Percentiles rank a stretch among this genome's conserved stretches.
Evolutionary conservation across 108 stramenopile genomes (phyloP).

Genomic region (Schizochytrium sp.): DNA sequence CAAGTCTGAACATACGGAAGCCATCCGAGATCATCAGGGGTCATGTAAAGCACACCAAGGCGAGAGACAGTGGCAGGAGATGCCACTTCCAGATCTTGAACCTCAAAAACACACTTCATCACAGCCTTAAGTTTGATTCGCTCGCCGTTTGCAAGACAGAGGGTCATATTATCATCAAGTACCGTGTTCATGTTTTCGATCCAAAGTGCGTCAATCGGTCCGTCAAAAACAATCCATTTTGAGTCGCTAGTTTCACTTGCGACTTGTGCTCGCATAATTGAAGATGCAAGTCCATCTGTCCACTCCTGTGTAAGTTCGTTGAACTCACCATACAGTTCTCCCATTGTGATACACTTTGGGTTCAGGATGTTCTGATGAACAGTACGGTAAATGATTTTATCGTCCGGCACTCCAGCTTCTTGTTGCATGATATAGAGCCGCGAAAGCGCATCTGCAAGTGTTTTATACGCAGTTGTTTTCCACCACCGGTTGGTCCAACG

Average conservation of each 20-base stretch:
- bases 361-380: slow-evolving; percentile 73
- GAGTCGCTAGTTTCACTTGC: slow-evolving; percentile 68
- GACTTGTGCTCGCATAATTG: slow-evolving; percentile 66
- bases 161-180: slow-evolving; percentile 74
- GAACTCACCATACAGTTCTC: slow-evolving; percentile 81
- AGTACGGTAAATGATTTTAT: neutral
- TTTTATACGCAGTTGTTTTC: slow-evolving; percentile 71
- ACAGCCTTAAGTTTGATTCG: slow-evolving; percentile 74
- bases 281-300: slow-evolving; percentile 75
- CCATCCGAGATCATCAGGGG: slow-evolving; percentile 74
- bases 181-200: slow-evolving; percentile 85
- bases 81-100: slow-evolving; percentile 77
- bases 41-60: slow-evolving; percentile 81
- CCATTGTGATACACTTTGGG: slow-evolving; percentile 80
- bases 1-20: slow-evolving; percentile 74
- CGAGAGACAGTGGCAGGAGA: slow-evolving; percentile 78
- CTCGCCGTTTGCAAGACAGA: slow-evolving; percentile 80
- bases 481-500: slow-evolving; percentile 79
- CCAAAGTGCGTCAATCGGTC: slow-evolving; percentile 82
- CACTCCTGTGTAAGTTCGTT: slow-evolving; percentile 80
- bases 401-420: neutral
- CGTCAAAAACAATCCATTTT: slow-evolving; percentile 79
- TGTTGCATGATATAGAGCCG: slow-evolving; percentile 61
- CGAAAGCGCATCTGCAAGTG: slow-evolving; percentile 71
- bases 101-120: slow-evolving; percentile 82